Percentiles rank a stretch among this genome's conserved stretches.
Evolutionary conservation across 2,329 filamentous ascomycete genomes (phyloP).

Genomic region (Thyridium curvatum): DNA sequence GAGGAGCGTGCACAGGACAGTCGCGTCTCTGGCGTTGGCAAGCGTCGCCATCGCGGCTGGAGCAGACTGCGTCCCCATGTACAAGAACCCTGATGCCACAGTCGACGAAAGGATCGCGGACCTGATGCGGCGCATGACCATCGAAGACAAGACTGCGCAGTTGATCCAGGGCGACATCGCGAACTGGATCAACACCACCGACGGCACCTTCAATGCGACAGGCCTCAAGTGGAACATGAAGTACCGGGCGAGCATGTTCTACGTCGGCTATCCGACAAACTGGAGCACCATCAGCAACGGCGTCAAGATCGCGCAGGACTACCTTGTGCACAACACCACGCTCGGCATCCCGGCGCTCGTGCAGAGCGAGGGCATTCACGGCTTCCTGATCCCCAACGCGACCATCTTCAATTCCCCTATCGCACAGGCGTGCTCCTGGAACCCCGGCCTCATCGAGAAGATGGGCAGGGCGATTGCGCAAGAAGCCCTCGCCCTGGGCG

Average conservation of each 20-base stretch:
- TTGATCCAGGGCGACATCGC: slow-evolving; percentile 63
- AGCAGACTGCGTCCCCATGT: slow-evolving; percentile 30
- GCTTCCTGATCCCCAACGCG: slow-evolving; percentile 64
- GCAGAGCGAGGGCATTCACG: slow-evolving; percentile 70
- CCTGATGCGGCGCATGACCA: slow-evolving; percentile 65
- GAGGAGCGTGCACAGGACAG: too few relatives aligned
- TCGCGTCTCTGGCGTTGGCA: slow-evolving; percentile 4
- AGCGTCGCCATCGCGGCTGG: slow-evolving; percentile 5
- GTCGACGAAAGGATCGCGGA: slow-evolving; percentile 61
- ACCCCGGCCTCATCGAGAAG: slow-evolving; percentile 55
- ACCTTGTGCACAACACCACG: slow-evolving; percentile 59
- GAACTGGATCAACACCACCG: slow-evolving; percentile 67
- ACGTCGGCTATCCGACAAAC: slow-evolving; percentile 61
- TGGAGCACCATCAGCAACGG: slow-evolving; percentile 58
- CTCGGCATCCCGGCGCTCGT: slow-evolving; percentile 67
- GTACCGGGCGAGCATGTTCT: slow-evolving; percentile 61
- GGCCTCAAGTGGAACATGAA: slow-evolving; percentile 63
- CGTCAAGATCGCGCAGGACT: slow-evolving; percentile 62
- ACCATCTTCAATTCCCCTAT: slow-evolving; percentile 78
- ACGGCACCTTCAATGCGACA: slow-evolving; percentile 59
- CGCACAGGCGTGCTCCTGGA: slow-evolving; percentile 65
- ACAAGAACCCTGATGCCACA: slow-evolving; percentile 57
- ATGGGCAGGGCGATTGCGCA: slow-evolving; percentile 62
- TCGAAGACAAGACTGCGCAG: slow-evolving; percentile 68
- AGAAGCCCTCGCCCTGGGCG: slow-evolving; percentile 60